These are phyloP conservation scores for Chloris gayana DNA, from an alignment of 176 grass and related monocot species.

Conservation along the genomic window DNA sequence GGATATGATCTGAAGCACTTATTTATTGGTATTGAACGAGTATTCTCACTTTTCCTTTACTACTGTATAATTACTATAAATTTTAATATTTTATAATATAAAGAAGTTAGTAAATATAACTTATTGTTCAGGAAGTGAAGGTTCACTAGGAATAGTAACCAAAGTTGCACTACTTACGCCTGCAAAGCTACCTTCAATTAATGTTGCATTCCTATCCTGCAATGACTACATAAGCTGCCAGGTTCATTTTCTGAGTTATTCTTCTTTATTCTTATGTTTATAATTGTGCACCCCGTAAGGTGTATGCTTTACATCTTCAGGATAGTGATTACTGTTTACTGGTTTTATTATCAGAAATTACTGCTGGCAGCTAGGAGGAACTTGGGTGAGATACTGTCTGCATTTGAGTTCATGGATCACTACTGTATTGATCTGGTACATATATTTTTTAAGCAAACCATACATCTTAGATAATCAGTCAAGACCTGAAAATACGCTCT, in stretches of 20 bases:
- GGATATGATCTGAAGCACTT: conserved; percentile 98
- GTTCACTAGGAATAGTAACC: conserved; percentile 88
- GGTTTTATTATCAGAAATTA: conserved; percentile 74
- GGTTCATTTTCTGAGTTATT: conserved; percentile 26
- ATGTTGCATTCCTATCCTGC: conserved; percentile 94
- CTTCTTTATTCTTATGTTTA: neutral
- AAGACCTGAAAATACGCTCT: conserved; percentile 6
- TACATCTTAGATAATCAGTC: neutral
- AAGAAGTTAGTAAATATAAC: conserved; percentile 46
- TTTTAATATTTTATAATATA: neutral
- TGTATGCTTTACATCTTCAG: conserved; percentile 22
- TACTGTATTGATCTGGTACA: conserved; percentile 85
- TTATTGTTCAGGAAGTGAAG: conserved; percentile 84
- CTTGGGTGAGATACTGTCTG: conserved; percentile 91
- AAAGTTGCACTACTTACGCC: conserved; percentile 89
- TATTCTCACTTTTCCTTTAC: neutral
- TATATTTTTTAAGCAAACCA: neutral
- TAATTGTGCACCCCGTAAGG: neutral
- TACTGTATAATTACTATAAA: neutral
- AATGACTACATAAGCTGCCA: conserved; percentile 94
- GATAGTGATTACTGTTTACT: conserved; percentile 36
- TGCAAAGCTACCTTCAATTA: conserved; percentile 79
- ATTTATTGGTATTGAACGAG: conserved; percentile 64
- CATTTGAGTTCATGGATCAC: conserved; percentile 99
- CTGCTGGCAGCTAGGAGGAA: conserved; percentile 76